Evolutionary conservation across 768 basidiomycete genomes (phyloP), one percentile per base, ranked within the genome.

Genomic region (Russula emetica): DNA sequence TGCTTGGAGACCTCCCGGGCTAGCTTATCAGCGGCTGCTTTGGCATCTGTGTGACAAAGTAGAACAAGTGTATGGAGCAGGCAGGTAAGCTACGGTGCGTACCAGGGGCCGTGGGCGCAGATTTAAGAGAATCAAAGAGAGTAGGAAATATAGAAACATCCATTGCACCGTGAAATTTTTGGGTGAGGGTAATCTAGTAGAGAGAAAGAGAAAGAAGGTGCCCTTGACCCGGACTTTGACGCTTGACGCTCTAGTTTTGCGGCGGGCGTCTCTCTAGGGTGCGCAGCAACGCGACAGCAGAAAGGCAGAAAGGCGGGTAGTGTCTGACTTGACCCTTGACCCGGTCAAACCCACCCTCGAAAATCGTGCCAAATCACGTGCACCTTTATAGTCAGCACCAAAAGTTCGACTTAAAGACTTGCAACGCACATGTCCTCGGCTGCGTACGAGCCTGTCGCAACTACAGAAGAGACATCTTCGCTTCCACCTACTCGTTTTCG

Each of bases 1-100:
- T 76, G 71, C 70, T 85, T 90, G 44, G 78, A 75, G 45, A 92
- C 78, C 71, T 88, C 84, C 42, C 87, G 83, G 64, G 90, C 90
- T 63, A 92, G 79, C 69, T 82, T 84, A 76, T 92, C 90, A 45
- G 88, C 88, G 24, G 91, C 90, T 56, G 82, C 88, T 75, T 91
- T 92, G 42, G 90, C 91, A 78, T 92, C 91, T 88, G 70, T 18
- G 49, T 22, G 6, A 47, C 38, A 36, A 28, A 26, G n/a, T 40
- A 40, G n/a, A 16, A 55, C 63, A 26, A 55, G 40, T 22, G 57
- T 30, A 44, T 18, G 22, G 20, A 44, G 34, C 16, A n/a, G 20
- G 22, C n/a, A 18, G 49, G n/a, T 47, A 36, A 34, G 40, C 36
- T 51, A 55, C 10, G 52, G 63, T 36, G 44, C 75, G 60, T 60